Base-by-base conservation (phyloP, 164 flowering plant genomes). In the Piper betle region DNA sequence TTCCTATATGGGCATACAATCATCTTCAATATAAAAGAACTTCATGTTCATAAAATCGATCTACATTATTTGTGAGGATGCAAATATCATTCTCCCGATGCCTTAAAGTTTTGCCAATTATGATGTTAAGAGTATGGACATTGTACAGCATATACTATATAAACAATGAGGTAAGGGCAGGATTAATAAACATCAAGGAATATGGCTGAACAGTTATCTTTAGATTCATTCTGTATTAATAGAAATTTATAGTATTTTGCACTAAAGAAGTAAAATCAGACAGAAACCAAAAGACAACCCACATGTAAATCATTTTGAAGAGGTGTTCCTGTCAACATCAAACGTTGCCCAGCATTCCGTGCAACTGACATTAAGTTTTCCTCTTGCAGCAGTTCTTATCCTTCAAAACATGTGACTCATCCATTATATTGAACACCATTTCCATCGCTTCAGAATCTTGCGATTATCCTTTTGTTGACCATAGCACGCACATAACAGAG, bases 321-420 rank as follows among this genome's bases (percentile, higher is more conserved):
- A 15, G 98, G 98, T 58, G 98, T 89, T 56, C 98, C 98, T 9
- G 98, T 92, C 59, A 92, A 79, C 98, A 92, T 85, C 64, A 92
- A 76, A 25, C 96, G 96, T 75, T 89, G 96, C 18, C 80, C 80
- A 56, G 98, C 96, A 78, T 82, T 84, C 68, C 80, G 80, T 62
- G 98, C 96, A 69, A 92, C 87, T 61, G 88, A 74, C 93, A 80
- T 89, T 42, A 92, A 73, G 66, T 89, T 92, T 92, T 92, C 96
- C 98, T 84, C 73, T 96, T 80, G 70, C 83, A 92, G 78, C 96
- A 89, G 70, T 73, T 83, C 76, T 79, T 92, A 69, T 92, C 96
- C 78, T 92, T 92, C 67, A 92, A 80, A 59, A 91, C 96, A 89
- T 92, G 98, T 65, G 98, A 96, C 72, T 92, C 98, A 74, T 92